Percentiles rank a stretch among this genome's conserved stretches.
These are phyloP conservation scores for Coemansia sp. DNA, from an alignment of 192 early-diverging fungal species.

Conservation along the genomic window DNA sequence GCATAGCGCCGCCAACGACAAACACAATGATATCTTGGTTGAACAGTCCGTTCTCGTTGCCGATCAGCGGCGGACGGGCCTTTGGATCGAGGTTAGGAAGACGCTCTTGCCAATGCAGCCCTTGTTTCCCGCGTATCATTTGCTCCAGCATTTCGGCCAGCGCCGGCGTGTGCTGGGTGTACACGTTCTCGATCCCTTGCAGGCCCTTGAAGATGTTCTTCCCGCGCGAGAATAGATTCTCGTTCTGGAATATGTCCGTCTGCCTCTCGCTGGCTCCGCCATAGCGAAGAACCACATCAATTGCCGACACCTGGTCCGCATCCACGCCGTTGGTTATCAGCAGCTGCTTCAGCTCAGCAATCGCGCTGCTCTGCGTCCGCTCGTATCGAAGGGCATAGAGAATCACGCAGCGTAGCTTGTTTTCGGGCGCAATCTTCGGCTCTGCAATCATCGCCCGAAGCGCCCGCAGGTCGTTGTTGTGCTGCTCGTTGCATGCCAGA, in stretches of 20 bases:
- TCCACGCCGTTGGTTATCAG: constrained; percentile 72
- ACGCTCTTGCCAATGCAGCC: constrained; percentile 51
- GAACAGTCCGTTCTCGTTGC: constrained; percentile 52
- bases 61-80: constrained; percentile 26
- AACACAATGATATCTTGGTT: constrained; percentile 97
- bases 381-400: constrained; percentile 94
- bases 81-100: constrained; percentile 54
- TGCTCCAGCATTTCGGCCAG: constrained; percentile 77
- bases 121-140: constrained; percentile 69
- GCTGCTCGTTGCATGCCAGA: constrained; percentile 85
- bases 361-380: constrained; percentile 71
- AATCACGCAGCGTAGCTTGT: constrained; percentile 78
- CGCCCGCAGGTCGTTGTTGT: constrained; percentile 82
- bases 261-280: constrained; percentile 77
- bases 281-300: constrained; percentile 74
- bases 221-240: constrained; percentile 81
- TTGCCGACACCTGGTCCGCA: constrained; percentile 68
- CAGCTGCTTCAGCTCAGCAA: constrained; percentile 69
- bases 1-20: constrained; percentile 93
- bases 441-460: constrained; percentile 60
- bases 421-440: constrained; percentile 65
- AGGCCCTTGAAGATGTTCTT: constrained; percentile 92
- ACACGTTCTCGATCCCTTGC: constrained; percentile 97
- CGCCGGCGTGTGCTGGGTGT: constrained; percentile 93
- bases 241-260: constrained; percentile 87